Evolutionary conservation across 805 yeast species (phyloP), one percentile per base, ranked within the genome.

Genomic region (Ogataea angusta): DNA sequence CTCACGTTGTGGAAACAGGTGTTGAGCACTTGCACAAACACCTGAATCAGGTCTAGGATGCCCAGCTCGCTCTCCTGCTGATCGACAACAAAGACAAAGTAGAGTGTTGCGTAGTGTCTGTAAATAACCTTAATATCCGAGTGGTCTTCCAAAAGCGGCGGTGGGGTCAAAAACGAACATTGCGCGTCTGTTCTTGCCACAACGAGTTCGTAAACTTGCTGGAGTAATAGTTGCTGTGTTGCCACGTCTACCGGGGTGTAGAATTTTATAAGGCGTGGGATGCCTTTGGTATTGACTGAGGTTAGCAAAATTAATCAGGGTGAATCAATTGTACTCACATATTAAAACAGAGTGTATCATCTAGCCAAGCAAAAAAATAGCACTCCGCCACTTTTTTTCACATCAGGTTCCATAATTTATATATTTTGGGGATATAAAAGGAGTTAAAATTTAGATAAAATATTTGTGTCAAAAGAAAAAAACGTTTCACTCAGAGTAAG

Each of bases 31-130:
- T 93, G 97, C 3, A 93, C 99, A 70, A 93, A 91, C 30, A 93
- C 97, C 61, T 93, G 99, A 42, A 93, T 91, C 57, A 93, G 67
- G 62, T 93, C 99, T 32, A 93, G 65, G 34, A 91, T 91, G 1
- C 98, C 98, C 29, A 93, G 71, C 63, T 93, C 98, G 21, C 90
- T 80, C 63, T 93, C 99, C 59, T 90, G 97, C 47, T 85, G 93
- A 63, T 93, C 99, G 10, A 91, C 98, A 29, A 93, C 80, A 57
- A 93, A 89, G 21, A 95, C 96, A 67, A 93, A 93, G 62, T 86
- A 91, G n/a, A 93, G 68, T 1, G 98, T 90, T 10, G 98, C 98
- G 56, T 90, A 93, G 57, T 88, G 95, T 46, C 96, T 73, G 64
- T 91, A 93, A 24, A 93, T 91, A 35, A 93, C 95, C 47, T 87